These are phyloP conservation scores for Limnanthes douglasii DNA, from an alignment of 345 rosid genomes.

Conservation along the genomic window DNA sequence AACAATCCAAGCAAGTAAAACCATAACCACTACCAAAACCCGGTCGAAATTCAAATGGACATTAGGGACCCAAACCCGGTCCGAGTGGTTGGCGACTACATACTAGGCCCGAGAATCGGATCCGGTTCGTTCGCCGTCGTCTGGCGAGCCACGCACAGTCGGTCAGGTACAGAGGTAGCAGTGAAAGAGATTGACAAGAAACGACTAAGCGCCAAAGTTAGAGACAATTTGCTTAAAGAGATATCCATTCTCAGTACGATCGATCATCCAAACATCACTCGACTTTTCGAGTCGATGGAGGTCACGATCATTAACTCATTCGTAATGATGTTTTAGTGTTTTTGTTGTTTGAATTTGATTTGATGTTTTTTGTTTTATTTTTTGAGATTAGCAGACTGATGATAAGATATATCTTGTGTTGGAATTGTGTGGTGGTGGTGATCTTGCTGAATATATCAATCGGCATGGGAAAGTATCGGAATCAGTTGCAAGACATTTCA, in stretches of 20 bases:
- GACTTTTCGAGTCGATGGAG: conserved; percentile 36
- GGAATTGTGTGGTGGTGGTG: conserved; percentile 58
- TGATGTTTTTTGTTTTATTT: too few species aligned
- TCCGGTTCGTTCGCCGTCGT: conserved; percentile 75
- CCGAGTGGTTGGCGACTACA: conserved; percentile 49
- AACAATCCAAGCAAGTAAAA: too few species aligned
- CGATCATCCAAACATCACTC: conserved; percentile 52
- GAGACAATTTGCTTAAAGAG: conserved; percentile 55
- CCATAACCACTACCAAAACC: too few species aligned
- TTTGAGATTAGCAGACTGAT: conserved; percentile 20
- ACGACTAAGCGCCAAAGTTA: conserved; percentile 40
- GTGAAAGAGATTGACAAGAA: conserved; percentile 72
- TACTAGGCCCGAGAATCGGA: conserved; percentile 54
- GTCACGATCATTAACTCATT: conserved; percentile 5
- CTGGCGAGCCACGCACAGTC: conserved; percentile 47
- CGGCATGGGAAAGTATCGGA: conserved; percentile 51
- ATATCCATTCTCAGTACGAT: conserved; percentile 67
- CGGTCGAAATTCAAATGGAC: too few species aligned
- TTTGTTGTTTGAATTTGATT: too few species aligned
- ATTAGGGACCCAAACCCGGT: too few species aligned
- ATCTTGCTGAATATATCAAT: conserved; percentile 45
- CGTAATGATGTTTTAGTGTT: not conserved
- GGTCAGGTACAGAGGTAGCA: conserved; percentile 36
- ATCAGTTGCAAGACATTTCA: conserved; percentile 36
- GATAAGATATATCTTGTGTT: conserved; percentile 37